Conservation (phyloP, 805 yeast genomes). For the Monosporozyma unispora region DNA sequence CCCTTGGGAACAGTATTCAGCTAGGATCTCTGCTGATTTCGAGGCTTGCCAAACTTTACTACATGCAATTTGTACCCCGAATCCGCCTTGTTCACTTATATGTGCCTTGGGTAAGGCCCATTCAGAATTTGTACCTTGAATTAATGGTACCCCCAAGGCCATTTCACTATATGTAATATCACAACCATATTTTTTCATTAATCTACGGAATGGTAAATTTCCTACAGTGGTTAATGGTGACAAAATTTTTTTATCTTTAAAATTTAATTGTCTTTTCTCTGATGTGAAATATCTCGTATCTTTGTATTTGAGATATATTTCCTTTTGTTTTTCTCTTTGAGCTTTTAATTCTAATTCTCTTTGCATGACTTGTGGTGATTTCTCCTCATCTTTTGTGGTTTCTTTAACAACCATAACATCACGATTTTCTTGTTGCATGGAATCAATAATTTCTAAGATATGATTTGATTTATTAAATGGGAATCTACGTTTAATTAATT, state of each 20-base stretch:
- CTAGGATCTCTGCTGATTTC: slow-evolving; percentile 72
- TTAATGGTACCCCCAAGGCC: slow-evolving; percentile 80
- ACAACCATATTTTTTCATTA: slow-evolving; percentile 85
- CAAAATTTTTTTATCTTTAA: slow-evolving; percentile 69
- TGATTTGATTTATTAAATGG: slow-evolving; percentile 48
- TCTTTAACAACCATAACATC: slow-evolving; percentile 27
- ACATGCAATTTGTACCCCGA: slow-evolving; percentile 90
- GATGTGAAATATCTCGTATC: slow-evolving; percentile 69
- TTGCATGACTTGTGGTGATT: slow-evolving; percentile 14
- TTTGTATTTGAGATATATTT: slow-evolving; percentile 36
- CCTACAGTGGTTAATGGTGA: slow-evolving; percentile 98
- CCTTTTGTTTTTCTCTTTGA: slow-evolving; percentile 25
- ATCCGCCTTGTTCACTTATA: slow-evolving; percentile 69
- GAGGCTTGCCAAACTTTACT: slow-evolving; percentile 89
- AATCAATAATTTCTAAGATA: slow-evolving; percentile 56
- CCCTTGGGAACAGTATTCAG: slow-evolving; percentile 37
- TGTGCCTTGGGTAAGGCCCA: slow-evolving; percentile 98
- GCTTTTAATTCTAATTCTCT: slow-evolving; percentile 27
- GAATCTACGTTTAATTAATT: slow-evolving; percentile 43
- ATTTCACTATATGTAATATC: slow-evolving; percentile 92
- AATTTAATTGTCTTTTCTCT: slow-evolving; percentile 74
- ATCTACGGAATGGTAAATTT: slow-evolving; percentile 85
- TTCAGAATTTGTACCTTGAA: slow-evolving; percentile 87
- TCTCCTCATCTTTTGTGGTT: slow-evolving; percentile 17
- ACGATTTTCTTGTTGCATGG: slow-evolving; percentile 36